Percentiles rank a stretch among this genome's conserved stretches.
These are phyloP conservation scores for Podospora bellae-mahoneyi DNA, from an alignment of 495 filamentous ascomycete species.

Conservation along the genomic window DNA sequence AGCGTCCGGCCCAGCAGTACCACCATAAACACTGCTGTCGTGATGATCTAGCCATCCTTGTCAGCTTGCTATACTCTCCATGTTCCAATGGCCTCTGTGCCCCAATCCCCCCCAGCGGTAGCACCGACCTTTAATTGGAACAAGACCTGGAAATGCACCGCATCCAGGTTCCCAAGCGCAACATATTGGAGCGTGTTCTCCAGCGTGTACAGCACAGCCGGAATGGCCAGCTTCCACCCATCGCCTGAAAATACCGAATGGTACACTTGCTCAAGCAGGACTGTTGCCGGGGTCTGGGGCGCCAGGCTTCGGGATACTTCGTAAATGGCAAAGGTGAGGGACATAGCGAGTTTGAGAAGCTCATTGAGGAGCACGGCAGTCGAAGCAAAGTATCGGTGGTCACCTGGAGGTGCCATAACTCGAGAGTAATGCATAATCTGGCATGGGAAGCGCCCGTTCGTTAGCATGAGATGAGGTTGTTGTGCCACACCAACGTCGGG, in stretches of 20 bases:
- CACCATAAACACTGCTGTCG: constrained; percentile 85
- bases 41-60: constrained; percentile 57
- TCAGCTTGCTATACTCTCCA: neutral
- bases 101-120: no score
- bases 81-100: no score
- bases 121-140: constrained; percentile 71
- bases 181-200: constrained; percentile 92
- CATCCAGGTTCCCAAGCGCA: constrained; percentile 84
- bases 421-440: constrained; percentile 91
- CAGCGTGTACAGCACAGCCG: constrained; percentile 81
- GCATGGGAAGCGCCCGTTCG: neutral
- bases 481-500: no score
- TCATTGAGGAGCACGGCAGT: constrained; percentile 95
- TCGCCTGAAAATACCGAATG: constrained; percentile 83
- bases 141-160: constrained; percentile 87
- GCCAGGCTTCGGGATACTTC: constrained; percentile 74
- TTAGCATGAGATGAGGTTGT: neutral
- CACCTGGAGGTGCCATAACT: constrained; percentile 77
- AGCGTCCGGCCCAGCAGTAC: constrained; percentile 68
- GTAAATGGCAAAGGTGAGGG: constrained; percentile 79
- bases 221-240: constrained; percentile 92
- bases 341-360: constrained; percentile 83
- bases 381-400: constrained; percentile 85
- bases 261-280: constrained; percentile 75
- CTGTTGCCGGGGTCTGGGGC: constrained; percentile 71